Conservation (phyloP, 2,329 filamentous ascomycete species). For the Ophiosphaerella korrae region DNA sequence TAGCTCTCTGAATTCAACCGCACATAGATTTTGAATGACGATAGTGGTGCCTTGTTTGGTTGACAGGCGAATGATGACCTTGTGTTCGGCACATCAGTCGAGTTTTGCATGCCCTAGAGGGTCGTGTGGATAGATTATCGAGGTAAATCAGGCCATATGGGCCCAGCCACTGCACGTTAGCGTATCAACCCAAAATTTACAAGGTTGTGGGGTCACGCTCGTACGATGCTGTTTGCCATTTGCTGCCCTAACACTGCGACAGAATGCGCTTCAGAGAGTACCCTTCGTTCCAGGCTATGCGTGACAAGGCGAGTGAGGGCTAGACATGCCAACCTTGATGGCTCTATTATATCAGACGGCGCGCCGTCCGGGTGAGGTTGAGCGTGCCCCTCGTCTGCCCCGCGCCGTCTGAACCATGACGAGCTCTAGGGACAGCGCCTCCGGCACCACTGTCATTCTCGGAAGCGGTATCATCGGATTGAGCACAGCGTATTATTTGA, state of each 20-base stretch:
- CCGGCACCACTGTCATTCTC: constrained; percentile 41
- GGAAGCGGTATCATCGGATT: constrained; percentile 54
- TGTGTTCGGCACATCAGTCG: constrained; percentile 9
- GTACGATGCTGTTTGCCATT: constrained; percentile 14
- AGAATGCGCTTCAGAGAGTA: neutral
- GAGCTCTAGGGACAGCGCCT: constrained; percentile 9
- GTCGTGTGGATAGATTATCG: neutral
- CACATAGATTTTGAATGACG: neutral
- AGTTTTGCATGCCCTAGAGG: constrained; percentile 7
- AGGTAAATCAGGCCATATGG: constrained; percentile 5
- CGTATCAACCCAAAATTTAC: constrained; percentile 4
- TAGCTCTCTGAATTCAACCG: neutral
- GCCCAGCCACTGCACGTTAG: constrained; percentile 18
- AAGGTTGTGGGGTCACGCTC: constrained; percentile 9
- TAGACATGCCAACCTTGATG: too few species aligned
- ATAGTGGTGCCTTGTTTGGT: neutral
- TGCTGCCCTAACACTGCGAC: neutral
- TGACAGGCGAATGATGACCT: neutral
- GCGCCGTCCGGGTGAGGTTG: neutral
- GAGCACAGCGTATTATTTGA: constrained; percentile 67
- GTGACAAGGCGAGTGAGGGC: neutral
- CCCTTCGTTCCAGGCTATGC: neutral
- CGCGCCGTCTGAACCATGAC: constrained; percentile 9
- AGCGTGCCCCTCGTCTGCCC: constrained; percentile 1
- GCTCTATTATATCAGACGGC: too few species aligned